Conservation (phyloP, 1,284 basidiomycete species). For the Trametes pubescens region DNA sequence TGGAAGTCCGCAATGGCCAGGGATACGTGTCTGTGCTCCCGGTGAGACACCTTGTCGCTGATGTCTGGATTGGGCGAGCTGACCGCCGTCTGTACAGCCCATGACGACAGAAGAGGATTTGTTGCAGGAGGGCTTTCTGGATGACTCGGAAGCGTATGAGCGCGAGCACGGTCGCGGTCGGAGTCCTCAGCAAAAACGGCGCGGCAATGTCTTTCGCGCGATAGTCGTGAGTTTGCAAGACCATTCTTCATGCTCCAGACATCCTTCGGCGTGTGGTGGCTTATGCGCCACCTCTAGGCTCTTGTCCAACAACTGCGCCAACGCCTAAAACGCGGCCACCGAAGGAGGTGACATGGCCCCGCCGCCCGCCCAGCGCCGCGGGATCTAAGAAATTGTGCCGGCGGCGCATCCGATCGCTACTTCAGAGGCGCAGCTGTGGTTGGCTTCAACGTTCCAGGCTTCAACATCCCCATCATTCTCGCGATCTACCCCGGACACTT, state of each 20-base stretch:
- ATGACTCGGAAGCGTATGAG: slow-evolving; percentile 19
- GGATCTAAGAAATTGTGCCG: too few species aligned
- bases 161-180: neutral
- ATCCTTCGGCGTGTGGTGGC: neutral
- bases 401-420: too few species aligned
- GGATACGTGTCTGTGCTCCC: slow-evolving; percentile 41
- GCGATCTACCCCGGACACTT: too few species aligned
- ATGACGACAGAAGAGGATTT: slow-evolving; percentile 44
- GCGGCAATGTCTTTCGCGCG: slow-evolving; percentile 17
- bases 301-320: slow-evolving; percentile 18
- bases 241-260: too few species aligned
- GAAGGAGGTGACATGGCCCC: neutral
- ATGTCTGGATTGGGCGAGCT: neutral
- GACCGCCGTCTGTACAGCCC: slow-evolving; percentile 27
- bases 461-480: too few species aligned
- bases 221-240: slow-evolving; percentile 13
- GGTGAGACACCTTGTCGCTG: slow-evolving; percentile 26
- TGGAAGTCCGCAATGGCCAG: slow-evolving; percentile 35
- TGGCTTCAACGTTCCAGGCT: too few species aligned
- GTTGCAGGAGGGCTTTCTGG: slow-evolving; percentile 38
- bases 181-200: neutral
- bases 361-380: neutral
- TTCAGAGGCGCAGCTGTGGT: too few species aligned
- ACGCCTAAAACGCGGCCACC: neutral
- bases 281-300: slow-evolving; percentile 1